Conservation (phyloP, 345 rosid species). For the Trapa incisa region DNA sequence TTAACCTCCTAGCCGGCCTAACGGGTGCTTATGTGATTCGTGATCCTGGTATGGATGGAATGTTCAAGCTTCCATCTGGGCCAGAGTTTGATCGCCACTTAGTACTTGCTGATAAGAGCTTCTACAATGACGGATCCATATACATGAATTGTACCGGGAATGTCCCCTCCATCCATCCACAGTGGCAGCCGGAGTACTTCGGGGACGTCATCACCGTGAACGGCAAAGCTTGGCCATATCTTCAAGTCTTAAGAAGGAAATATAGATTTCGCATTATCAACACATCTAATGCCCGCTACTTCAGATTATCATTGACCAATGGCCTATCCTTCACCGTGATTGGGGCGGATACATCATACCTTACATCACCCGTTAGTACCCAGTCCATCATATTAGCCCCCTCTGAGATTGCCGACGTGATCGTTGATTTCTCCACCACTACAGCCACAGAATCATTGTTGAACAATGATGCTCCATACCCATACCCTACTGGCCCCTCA, state of each 20-base stretch:
- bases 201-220: constrained; percentile 13
- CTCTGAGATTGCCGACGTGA: too few relatives aligned
- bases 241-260: constrained; percentile 6
- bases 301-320: too few relatives aligned
- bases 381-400: too few relatives aligned
- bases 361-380: too few relatives aligned
- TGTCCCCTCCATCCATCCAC: constrained; percentile 15
- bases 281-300: too few relatives aligned
- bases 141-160: constrained; percentile 15
- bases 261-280: too few relatives aligned
- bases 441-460: too few relatives aligned
- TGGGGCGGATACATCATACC: too few relatives aligned
- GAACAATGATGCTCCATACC: too few relatives aligned
- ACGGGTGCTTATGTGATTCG: constrained; percentile 8
- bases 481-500: too few relatives aligned
- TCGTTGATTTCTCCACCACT: too few relatives aligned
- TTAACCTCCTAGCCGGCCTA: constrained; percentile 18
- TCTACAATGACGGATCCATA: constrained; percentile 12
- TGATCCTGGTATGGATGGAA: constrained; percentile 1
- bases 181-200: not conserved
- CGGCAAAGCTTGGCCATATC: constrained; percentile 17
- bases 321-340: too few relatives aligned
- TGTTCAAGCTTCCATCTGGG: constrained; percentile 7
- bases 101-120: constrained; percentile 15
- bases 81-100: constrained; percentile 12